Base-by-base conservation (phyloP, 768 basidiomycete species). In the Fomitopsis serialis region DNA sequence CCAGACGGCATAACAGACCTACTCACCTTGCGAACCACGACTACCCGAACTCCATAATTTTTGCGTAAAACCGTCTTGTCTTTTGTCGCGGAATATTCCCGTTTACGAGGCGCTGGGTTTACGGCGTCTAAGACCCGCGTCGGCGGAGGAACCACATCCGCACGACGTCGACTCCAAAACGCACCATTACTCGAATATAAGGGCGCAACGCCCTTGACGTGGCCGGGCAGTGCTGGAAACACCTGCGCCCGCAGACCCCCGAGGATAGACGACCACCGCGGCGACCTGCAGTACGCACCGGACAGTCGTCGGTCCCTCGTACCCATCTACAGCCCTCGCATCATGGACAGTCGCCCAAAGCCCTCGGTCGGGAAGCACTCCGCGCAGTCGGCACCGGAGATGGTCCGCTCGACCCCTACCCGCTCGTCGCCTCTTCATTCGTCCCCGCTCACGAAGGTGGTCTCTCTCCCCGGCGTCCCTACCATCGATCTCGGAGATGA, bases 301-400 rank as follows among this genome's bases (percentile, higher is more conserved):
- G 37, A 40, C 37, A 17, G 7, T 17, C 37, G 15, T 6, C 6
- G 7, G 37, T 40, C 37, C 37, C 37, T 40, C 37, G 37, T 40
- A 45, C 21, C 22, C 23, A 45, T 25, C 44, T 17, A 5, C 17
- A 5, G 44, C 44, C 22, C 5, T 45, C 25, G 22, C 25, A 45
- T 25, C 46, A 47, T 47, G 46, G 46, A 47, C 17, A 47, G 46
- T 34, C n/a, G n/a, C 32, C 46, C 23, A 24, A 47, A 47, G 46
- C 25, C 29, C n/a, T 10, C 25, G 25, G 7, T 7, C 3, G 44
- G 10, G 29, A 19, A 15, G 25, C 5, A 10, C 46, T 32, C 46
- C 12, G 5, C 12, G 3, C 21, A 6, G 46, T 32, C 46, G n/a
- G 17, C 46, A 10, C 12, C 46, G 13, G 15, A 32, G 29, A 32